Evolutionary conservation across 768 basidiomycete species (phyloP), one percentile per base, ranked within the genome.

Genomic region (Mrakia frigida): DNA sequence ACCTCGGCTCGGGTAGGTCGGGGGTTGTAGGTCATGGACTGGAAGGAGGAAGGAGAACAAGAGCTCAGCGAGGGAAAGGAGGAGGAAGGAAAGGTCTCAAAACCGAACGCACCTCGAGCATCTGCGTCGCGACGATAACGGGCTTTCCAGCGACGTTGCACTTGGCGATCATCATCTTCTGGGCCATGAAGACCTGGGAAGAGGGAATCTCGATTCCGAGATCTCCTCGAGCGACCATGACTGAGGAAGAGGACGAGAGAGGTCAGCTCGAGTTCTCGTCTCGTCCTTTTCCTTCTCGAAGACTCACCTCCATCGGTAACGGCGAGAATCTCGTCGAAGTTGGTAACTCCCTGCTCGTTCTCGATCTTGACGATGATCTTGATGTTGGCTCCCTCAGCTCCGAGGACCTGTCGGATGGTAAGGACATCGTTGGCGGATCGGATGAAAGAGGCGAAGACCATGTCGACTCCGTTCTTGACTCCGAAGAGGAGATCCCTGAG

Each of bases 361-460:
- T 99, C 97, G 80, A 99, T 98, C 86, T 99, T 99, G 86, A 96
- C 94, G 80, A 99, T 98, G 84, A 99, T 94, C 86, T 98, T 98
- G 87, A 99, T 94, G 86, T 86, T 90, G 74, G 93, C 92, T 75
- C 97, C 97, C 71, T 94, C 94, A 46, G 95, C 90, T 68, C 97
- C 97, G 79, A 99, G 90, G 78, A 95, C 92, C 70, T 89, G 87
- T 79, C 94, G 91, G 84, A 99, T 98, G 81, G 97, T 93, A 79
- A 86, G 87, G 82, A 99, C 95, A 83, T 99, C 97, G 81, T 97
- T 88, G 37, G 89, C 96, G 75, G 92, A 90, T 78, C 97, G 94
- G 84, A 99, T 98, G 84, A 98, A 99, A 4, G 97, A 98, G 9
- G 97, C 97, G 83, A 99, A 99, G 81, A 99, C 85, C 95, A 99